Conservation (phyloP, 768 basidiomycete species). For the Leccinum variicolor region DNA sequence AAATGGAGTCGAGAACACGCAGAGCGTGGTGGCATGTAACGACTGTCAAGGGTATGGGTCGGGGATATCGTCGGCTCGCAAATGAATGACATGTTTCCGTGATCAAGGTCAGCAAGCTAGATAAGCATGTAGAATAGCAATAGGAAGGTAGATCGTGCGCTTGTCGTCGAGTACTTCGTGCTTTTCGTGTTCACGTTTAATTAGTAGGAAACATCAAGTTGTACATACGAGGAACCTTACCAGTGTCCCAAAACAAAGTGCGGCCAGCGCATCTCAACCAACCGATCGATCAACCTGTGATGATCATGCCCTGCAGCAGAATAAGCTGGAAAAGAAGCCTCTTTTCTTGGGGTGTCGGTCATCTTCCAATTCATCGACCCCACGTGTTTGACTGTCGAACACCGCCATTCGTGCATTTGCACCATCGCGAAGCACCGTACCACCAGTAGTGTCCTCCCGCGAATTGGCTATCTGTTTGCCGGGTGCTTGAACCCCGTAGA, state of each 20-base stretch:
- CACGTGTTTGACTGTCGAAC: conserved; percentile 66
- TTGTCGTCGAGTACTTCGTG: conserved; percentile 31
- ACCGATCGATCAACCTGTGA: conserved; percentile 23
- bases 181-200: conserved; percentile 8
- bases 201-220: not conserved
- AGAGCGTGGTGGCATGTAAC: conserved; percentile 19
- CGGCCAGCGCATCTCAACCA: conserved; percentile 29
- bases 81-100: conserved; percentile 25
- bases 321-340: conserved; percentile 57
- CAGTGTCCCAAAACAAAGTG: conserved; percentile 24
- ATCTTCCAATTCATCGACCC: conserved; percentile 58
- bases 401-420: conserved; percentile 52
- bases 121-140: conserved; percentile 33
- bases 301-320: conserved; percentile 66
- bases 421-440: conserved; percentile 33
- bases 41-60: conserved; percentile 30
- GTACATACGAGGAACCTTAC: conserved; percentile 10
- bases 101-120: conserved; percentile 28
- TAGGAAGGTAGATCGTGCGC: conserved; percentile 30
- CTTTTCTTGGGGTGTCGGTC: conserved; percentile 61
- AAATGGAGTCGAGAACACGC: conserved; percentile 11
- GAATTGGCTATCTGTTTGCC: conserved; percentile 50
- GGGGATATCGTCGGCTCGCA: conserved; percentile 32
- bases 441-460: conserved; percentile 50
- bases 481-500: conserved; percentile 53